Evolutionary conservation across 1,284 basidiomycete species (phyloP), one percentile per base, ranked within the genome.

Genomic region (Trametes hirsuta): DNA sequence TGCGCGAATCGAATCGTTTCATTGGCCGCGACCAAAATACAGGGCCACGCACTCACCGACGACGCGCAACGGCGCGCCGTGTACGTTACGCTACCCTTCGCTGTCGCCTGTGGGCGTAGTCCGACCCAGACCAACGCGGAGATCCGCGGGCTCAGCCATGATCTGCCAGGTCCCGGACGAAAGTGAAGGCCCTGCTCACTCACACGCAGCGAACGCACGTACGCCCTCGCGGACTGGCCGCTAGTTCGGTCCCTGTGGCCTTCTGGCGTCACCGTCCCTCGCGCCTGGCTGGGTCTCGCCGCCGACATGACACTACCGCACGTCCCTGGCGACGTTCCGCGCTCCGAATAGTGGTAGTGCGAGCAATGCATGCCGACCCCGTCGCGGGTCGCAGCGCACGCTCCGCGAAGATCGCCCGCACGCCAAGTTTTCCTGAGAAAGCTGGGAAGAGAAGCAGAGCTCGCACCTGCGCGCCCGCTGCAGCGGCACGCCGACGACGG

Each of bases 361-460:
- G 3, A 40, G 39, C 39, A 18, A 18, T 18, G 18, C 18, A 40
- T 40, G 39, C 39, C 39, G n/a, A 18, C 39, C 6, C 39, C 14
- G 11, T 44, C n/a, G 34, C 14, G 12, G 11, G 35, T 9, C 39
- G 24, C 14, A 18, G 49, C 24, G 21, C 39, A n/a, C 39, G 39
- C 49, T 18, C 49, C 49, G 49, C 49, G 49, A 51, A 30, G 35
- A 47, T 47, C 55, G 54, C 49, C 56, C 58, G 61, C 59, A 36
- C 49, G 56, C 48, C 53, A 58, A 56, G 62, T 42, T 49, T 37
- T 46, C 24, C 47, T 61, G 59, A 58, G 62, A 64, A 61, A 36
- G 22, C 56, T 21, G 22, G 49, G 42, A 53, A 30, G 30, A 8
- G 30, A 30, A 30, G 18, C 18, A 18, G 30, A 8, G 30, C 30